Conservation (phyloP, 805 yeast species). For the Brettanomyces bruxellensis region DNA sequence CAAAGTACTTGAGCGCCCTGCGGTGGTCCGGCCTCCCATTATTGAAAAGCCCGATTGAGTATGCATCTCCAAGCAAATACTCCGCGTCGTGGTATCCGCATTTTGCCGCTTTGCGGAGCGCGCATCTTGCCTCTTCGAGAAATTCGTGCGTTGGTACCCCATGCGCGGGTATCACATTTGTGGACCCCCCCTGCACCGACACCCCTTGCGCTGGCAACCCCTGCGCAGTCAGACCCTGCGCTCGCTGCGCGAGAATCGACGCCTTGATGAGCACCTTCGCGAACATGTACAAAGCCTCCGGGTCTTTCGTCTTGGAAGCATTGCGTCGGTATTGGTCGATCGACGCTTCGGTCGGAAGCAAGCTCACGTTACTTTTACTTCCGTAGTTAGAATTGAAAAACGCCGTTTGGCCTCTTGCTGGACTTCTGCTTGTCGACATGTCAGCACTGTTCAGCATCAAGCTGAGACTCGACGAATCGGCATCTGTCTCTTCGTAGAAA, state of each 20-base stretch:
- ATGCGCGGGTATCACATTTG: conserved; percentile 17
- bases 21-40: conserved; percentile 64
- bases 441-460: background rate
- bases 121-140: conserved; percentile 67
- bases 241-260: conserved; percentile 16
- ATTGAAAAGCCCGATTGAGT: conserved; percentile 65
- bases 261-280: conserved; percentile 64
- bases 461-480: background rate
- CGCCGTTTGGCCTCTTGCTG: background rate
- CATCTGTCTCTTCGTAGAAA: background rate
- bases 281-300: conserved; percentile 77
- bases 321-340: conserved; percentile 80
- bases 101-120: conserved; percentile 29
- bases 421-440: background rate
- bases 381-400: background rate
- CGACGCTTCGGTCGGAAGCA: conserved; percentile 45
- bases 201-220: too few relatives aligned
- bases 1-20: conserved; percentile 71
- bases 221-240: too few relatives aligned
- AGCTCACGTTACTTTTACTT: conserved; percentile 3
- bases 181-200: conserved; percentile 2
- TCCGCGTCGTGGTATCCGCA: conserved; percentile 69
- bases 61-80: conserved; percentile 84
- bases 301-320: conserved; percentile 79
- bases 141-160: conserved; percentile 34